phyloP scores from a whole-genome alignment of 1,284 basidiomycete species.

The Ceratobasidium sp. region DNA sequence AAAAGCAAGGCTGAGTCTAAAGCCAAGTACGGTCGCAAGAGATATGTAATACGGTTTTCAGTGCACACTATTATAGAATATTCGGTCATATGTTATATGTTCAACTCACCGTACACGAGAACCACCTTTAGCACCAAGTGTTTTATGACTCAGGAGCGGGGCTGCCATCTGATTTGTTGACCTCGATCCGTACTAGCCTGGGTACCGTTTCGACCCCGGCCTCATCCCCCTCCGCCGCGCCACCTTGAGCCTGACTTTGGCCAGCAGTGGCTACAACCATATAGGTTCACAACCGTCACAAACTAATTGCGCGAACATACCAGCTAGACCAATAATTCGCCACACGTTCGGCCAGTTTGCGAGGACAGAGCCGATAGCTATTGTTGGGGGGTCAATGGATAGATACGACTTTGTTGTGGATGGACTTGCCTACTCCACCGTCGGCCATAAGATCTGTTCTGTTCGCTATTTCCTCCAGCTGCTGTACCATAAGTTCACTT shows the following conservation, averaged over 20 bases:
- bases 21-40: slow-evolving; percentile 46
- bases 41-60: background rate
- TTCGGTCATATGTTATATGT: background rate
- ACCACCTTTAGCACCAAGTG: background rate
- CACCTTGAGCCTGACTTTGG: slow-evolving; percentile 17
- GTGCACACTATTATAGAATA: background rate
- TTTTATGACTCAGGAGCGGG: slow-evolving; percentile 15
- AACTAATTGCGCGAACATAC: background rate
- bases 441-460: slow-evolving; percentile 42
- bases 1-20: slow-evolving; percentile 53
- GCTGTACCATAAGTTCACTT: slow-evolving; percentile 39
- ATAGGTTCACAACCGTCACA: background rate
- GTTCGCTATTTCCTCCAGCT: slow-evolving; percentile 40
- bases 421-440: slow-evolving; percentile 41
- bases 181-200: slow-evolving; percentile 27
- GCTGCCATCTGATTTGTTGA: slow-evolving; percentile 9
- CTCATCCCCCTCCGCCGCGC: background rate
- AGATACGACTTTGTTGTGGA: background rate
- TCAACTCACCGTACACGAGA: background rate
- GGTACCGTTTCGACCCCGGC: slow-evolving; percentile 35
- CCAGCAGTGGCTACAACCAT: background rate
- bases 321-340: slow-evolving; percentile 41
- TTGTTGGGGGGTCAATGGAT: background rate
- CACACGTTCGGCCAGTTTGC: slow-evolving; percentile 44
- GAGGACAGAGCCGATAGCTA: slow-evolving; percentile 42